A percentile compares a stretch with the other conserved stretches of the same genome.
These are phyloP conservation scores for Stachybotrys elegans DNA, from an alignment of 2,329 filamentous ascomycete genomes.

Conservation along the genomic window DNA sequence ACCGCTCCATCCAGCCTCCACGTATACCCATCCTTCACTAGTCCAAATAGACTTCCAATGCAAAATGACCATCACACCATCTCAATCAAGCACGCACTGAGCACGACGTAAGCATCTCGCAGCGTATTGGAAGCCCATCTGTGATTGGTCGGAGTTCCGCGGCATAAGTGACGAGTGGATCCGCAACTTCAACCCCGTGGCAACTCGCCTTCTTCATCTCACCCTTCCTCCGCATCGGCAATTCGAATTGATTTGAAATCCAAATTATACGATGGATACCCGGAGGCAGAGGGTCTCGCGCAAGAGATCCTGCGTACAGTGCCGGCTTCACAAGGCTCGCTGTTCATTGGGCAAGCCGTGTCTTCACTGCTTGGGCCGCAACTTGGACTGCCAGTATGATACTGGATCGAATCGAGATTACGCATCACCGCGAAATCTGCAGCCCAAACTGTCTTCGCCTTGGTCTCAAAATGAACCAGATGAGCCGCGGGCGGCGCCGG, in stretches of 20 bases:
- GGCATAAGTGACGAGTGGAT: neutral
- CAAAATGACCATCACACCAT: too few species aligned
- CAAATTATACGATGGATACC: conserved; percentile 10
- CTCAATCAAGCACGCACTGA: too few species aligned
- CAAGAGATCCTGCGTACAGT: conserved; percentile 12
- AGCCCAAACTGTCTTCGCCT: neutral
- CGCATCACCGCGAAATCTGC: neutral
- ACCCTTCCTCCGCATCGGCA: neutral
- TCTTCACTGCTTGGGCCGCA: conserved; percentile 7
- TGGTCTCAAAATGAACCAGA: neutral
- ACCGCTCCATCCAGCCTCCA: neutral
- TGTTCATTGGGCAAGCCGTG: conserved; percentile 10
- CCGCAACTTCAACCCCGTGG: conserved; percentile 7
- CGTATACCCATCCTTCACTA: too few species aligned
- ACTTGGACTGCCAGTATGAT: conserved; percentile 9
- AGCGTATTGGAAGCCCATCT: neutral
- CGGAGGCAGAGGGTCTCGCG: too few species aligned
- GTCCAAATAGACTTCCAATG: too few species aligned
- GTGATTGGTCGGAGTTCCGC: neutral
- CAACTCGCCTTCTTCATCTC: neutral
- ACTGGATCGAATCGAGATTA: too few species aligned
- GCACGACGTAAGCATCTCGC: too few species aligned
- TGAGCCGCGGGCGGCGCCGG: neutral
- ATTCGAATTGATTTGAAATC: neutral
- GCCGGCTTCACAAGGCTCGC: conserved; percentile 10